phyloP scores from a whole-genome alignment of 345 rosid species.

The Toxicodendron radicans region DNA sequence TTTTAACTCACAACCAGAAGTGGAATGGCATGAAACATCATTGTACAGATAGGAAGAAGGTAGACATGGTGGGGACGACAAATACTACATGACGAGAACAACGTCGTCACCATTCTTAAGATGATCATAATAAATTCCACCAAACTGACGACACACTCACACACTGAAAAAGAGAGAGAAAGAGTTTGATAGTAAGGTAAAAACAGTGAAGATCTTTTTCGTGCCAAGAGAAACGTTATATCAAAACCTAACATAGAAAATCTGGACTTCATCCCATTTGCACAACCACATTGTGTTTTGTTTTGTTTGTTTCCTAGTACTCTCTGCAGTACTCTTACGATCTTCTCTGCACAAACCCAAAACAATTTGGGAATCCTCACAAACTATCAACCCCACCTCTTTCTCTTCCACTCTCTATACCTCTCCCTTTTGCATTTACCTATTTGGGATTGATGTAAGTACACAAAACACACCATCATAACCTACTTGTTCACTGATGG shows the following conservation, averaged over 20 bases:
- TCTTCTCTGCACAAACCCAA: slow-evolving; percentile 4
- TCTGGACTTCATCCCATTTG: slow-evolving; percentile 8
- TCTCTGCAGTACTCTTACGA: not conserved
- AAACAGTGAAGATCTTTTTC: slow-evolving; percentile 44
- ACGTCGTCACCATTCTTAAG: slow-evolving; percentile 17
- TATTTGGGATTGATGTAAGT: slow-evolving; percentile 6
- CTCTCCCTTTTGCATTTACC: not conserved
- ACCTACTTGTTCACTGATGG: slow-evolving; percentile 4
- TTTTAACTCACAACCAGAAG: not conserved
- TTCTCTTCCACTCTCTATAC: not conserved
- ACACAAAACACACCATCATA: slow-evolving; percentile 20
- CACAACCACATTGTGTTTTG: not conserved
- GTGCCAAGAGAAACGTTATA: slow-evolving; percentile 57
- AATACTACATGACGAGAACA: slow-evolving; percentile 20
- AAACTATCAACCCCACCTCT: slow-evolving; percentile 12
- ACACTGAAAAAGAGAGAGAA: slow-evolving; percentile 6
- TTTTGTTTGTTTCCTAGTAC: slow-evolving; percentile 10
- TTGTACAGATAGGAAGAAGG: slow-evolving; percentile 6
- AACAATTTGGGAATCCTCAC: slow-evolving; percentile 7
- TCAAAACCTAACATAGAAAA: slow-evolving; percentile 35
- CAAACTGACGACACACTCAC: slow-evolving; percentile 20
- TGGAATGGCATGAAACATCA: slow-evolving; percentile 1
- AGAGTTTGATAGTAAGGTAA: slow-evolving; percentile 10
- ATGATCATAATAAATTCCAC: slow-evolving; percentile 19
- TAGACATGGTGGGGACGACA: slow-evolving; percentile 13